Conservation (phyloP, 164 flowering plant species). For the Nelumbo lutea region DNA sequence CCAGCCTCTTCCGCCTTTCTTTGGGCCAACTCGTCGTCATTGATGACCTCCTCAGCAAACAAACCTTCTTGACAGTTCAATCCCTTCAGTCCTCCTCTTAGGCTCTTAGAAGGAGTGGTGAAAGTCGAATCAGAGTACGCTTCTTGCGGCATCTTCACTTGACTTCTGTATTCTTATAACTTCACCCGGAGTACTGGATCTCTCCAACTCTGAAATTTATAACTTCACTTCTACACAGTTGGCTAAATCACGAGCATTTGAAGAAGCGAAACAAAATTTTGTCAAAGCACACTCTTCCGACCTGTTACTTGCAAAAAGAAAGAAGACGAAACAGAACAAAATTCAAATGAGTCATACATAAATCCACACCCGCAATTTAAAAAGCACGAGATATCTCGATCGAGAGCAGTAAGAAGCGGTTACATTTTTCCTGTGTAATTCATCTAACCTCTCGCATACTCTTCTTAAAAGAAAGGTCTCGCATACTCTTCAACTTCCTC, state of each 20-base stretch:
- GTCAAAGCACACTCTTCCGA: too few relatives aligned
- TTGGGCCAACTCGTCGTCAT: slow-evolving; percentile 49
- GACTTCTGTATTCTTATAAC: not conserved
- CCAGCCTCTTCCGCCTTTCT: slow-evolving; percentile 64
- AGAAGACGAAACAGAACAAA: not conserved
- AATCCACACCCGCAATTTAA: not conserved
- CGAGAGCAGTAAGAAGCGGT: not conserved
- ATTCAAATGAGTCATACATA: not conserved
- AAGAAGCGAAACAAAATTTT: not conserved
- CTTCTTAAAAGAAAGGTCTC: not conserved
- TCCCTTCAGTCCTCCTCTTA: slow-evolving; percentile 42
- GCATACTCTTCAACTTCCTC: not conserved
- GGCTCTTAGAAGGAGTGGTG: slow-evolving; percentile 40
- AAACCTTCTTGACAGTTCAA: slow-evolving; percentile 18
- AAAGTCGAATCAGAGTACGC: slow-evolving; percentile 9
- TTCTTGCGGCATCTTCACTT: slow-evolving; percentile 31
- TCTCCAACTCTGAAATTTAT: not conserved
- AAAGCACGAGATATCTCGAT: not conserved
- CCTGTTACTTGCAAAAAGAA: too few relatives aligned
- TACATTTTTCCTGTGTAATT: not conserved
- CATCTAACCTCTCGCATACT: not conserved
- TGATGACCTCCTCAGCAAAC: slow-evolving; percentile 32
- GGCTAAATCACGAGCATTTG: not conserved
- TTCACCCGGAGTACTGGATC: not conserved
- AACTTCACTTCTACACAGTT: not conserved